phyloP scores from a whole-genome alignment of 2,329 filamentous ascomycete species.

The Verticillium alfalfae region DNA sequence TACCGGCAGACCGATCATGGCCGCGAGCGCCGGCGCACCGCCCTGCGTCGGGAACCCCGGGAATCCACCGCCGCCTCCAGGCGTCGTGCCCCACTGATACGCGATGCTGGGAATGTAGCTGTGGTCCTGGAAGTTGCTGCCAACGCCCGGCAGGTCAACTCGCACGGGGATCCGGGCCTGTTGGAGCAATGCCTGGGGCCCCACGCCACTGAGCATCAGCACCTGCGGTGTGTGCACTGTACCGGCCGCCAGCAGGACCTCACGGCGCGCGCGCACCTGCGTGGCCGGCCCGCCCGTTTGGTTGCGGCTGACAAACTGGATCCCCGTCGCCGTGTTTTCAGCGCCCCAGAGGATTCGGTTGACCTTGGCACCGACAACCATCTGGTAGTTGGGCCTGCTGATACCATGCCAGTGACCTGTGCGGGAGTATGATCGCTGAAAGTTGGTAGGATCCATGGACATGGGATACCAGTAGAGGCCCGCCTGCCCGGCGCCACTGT shows the following conservation, averaged over 20 bases:
- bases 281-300: constrained; percentile 5
- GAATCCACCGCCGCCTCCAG: constrained; percentile 1
- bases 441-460: constrained; percentile 14
- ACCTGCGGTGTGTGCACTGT: constrained; percentile 31
- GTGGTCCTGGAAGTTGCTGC: constrained; percentile 34
- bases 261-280: constrained; percentile 19
- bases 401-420: constrained; percentile 18
- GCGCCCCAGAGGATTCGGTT: constrained; percentile 15
- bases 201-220: constrained; percentile 38
- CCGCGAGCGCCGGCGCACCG: constrained; percentile 12
- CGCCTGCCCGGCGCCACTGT: constrained; percentile 17
- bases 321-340: constrained; percentile 16
- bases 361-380: constrained; percentile 16
- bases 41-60: constrained; percentile 5
- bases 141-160: constrained; percentile 37
- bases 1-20: constrained; percentile 16
- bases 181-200: constrained; percentile 25
- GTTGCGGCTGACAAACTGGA: constrained; percentile 17
- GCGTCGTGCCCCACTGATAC: constrained; percentile 9
- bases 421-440: constrained; percentile 16
- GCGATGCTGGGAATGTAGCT: constrained; percentile 15
- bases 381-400: constrained; percentile 16
- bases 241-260: constrained; percentile 30
- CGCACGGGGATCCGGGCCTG: constrained; percentile 27
- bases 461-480: constrained; percentile 19